Evolutionary conservation across 1,284 basidiomycete genomes (phyloP), one percentile per base, ranked within the genome.

Genomic region (Sanguinoderma infundibulare): DNA sequence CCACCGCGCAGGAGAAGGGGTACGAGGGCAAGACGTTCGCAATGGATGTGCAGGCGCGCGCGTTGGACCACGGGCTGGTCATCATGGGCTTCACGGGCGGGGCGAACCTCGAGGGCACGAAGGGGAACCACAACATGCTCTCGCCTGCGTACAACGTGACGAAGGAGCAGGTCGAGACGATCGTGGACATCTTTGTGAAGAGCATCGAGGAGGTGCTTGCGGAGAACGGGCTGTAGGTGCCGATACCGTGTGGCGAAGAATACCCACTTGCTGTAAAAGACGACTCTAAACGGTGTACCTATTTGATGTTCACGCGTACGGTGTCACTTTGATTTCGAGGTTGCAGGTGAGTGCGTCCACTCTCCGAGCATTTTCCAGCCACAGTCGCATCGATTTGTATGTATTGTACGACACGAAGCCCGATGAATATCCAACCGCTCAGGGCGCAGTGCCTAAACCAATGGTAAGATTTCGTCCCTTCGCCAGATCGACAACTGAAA

Each of bases 71-170:
- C 46, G 87, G 85, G 3, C 71, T 92, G 55, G 77, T 92, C 59
- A 78, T 85, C 35, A 91, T 94, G 79, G 91, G 86, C 38, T 83
- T 93, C 78, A 81, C 79, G 7, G 90, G 90, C 20, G 88, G 88
- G n/a, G 81, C 87, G 14, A 85, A 82, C 60, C 59, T 90, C 46
- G 83, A 90, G 69, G 90, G 90, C 28, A 86, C 80, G n/a, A 82
- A 81, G 71, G 92, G 92, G 8, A 85, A 91, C 62, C 86, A 89
- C 66, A 74, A 83, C 57, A 82, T 93, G 64, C 77, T 94, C 50
- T 83, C 90, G 0, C 91, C 91, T 22, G 87, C 91, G 17, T 94
- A 91, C 69, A 94, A 89, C 69, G 78, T 91, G 42, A 90, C 85
- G 3, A 77, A 78, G 66, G 81, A 85, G 67, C 82, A 93, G 74